Evolutionary conservation across 352 stramenopile genomes (phyloP).

Genomic region (Peronospora farinosa): DNA sequence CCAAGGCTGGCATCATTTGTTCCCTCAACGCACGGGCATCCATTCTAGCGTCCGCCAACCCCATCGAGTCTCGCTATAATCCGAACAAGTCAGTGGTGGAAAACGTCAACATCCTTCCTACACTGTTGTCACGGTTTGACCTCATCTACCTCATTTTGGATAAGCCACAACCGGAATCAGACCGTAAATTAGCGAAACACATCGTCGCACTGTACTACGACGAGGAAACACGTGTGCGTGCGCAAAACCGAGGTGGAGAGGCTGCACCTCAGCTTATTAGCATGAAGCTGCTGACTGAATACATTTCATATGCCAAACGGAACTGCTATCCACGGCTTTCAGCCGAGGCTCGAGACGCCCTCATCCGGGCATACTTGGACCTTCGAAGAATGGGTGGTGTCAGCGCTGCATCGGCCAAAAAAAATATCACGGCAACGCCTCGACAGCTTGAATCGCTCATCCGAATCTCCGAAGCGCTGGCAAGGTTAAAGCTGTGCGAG

Average conservation of each 20-base stretch:
- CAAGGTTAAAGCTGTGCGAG: slow-evolving; percentile 90
- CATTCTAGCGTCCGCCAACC: slow-evolving; percentile 97
- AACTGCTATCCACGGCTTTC: slow-evolving; percentile 89
- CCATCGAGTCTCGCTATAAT: slow-evolving; percentile 98
- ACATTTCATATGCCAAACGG: slow-evolving; percentile 94
- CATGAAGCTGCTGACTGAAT: slow-evolving; percentile 88
- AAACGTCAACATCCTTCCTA: slow-evolving; percentile 97
- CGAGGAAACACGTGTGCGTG: slow-evolving; percentile 53
- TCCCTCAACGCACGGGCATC: slow-evolving; percentile 97
- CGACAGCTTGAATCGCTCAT: slow-evolving; percentile 98
- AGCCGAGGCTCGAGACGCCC: slow-evolving; percentile 82
- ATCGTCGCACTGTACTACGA: slow-evolving; percentile 96
- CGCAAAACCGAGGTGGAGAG: slow-evolving; percentile 24
- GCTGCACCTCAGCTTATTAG: slow-evolving; percentile 51
- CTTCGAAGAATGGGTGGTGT: slow-evolving; percentile 69
- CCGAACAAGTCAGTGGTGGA: slow-evolving; percentile 96
- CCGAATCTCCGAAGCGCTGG: slow-evolving; percentile 95
- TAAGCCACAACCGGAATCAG: slow-evolving; percentile 89
- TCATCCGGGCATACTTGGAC: slow-evolving; percentile 93
- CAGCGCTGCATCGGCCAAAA: slow-evolving; percentile 58
- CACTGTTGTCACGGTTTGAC: slow-evolving; percentile 97
- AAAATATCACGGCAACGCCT: slow-evolving; percentile 97
- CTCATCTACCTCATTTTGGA: slow-evolving; percentile 99
- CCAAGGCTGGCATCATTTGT: slow-evolving; percentile 98
- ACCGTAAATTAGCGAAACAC: slow-evolving; percentile 94